These are phyloP conservation scores for Aegilops umbellulata DNA, from an alignment of 176 grass and related monocot species.

Conservation along the genomic window DNA sequence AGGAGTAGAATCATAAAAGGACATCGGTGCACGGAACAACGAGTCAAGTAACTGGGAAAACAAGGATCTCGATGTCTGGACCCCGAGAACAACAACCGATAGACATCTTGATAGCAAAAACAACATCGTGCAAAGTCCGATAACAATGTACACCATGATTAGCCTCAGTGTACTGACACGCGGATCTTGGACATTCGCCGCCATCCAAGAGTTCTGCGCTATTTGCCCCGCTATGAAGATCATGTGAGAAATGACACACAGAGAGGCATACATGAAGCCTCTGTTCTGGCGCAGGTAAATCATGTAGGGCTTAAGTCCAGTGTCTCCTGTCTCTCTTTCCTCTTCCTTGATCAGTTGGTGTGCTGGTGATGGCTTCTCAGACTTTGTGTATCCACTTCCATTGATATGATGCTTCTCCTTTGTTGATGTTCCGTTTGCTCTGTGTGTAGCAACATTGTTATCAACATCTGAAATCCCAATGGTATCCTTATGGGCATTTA, in stretches of 20 bases:
- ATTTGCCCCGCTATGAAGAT: constrained; percentile 73
- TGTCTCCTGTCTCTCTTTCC: constrained; percentile 86
- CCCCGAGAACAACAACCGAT: constrained; percentile 48
- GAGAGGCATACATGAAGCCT: constrained; percentile 59
- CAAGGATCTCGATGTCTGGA: constrained; percentile 82
- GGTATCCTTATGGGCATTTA: constrained; percentile 73
- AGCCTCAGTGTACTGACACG: constrained; percentile 57
- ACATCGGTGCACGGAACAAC: constrained; percentile 80
- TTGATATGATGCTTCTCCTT: constrained; percentile 38
- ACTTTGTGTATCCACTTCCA: constrained; percentile 25
- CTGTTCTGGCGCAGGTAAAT: constrained; percentile 75
- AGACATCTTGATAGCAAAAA: constrained; percentile 69
- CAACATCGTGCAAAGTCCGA: constrained; percentile 50
- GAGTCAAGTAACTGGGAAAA: constrained; percentile 76
- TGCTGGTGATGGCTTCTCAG: constrained; percentile 19
- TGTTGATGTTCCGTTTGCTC: constrained; percentile 32
- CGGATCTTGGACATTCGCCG: constrained; percentile 71
- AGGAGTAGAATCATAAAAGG: constrained; percentile 92
- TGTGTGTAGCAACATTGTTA: neutral
- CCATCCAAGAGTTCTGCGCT: constrained; percentile 95
- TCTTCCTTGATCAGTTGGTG: constrained; percentile 89
- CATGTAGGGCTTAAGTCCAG: constrained; percentile 69
- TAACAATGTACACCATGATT: constrained; percentile 72
- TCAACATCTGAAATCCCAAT: constrained; percentile 42
- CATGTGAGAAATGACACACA: constrained; percentile 50